Base-by-base conservation (phyloP, 257 asterid species). In the Galeopsis tetrahit region DNA sequence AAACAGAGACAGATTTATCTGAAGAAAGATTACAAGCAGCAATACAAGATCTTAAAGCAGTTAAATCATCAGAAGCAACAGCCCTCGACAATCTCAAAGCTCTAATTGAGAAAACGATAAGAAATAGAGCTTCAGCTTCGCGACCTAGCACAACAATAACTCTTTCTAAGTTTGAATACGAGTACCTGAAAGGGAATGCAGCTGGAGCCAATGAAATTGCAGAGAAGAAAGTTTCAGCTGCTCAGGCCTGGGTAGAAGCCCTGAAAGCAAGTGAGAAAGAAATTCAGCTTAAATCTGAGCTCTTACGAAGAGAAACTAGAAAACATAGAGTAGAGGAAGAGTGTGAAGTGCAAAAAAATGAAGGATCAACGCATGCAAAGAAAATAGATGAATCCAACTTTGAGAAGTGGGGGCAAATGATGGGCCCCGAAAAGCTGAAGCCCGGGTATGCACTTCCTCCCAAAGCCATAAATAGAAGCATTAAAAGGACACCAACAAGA, bases 231-330 rank as follows among this genome's bases (percentile, higher is more conserved):
- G 91, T 94, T 42, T 93, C 79, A 44, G 99, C 99, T 33, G 95
- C 92, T 62, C 82, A 83, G 81, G 97, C 99, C 34, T 94, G 99
- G 99, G 67, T 84, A 5, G 96, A 88, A 75, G 93, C 99, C 51
- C 77, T 91, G 33, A 87, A 88, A 81, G 96, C 93, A 56, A 88
- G 91, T 44, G 96, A 91, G 74, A 89, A 77, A 74, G 97, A 89
- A 72, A 87, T 84, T 13, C 78, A 82, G 51, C 79, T 84, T 73
- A 81, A 81, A 76, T 79, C 89, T 0, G 92, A 91, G 82, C 73
- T 77, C 69, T 39, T 81, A 15, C 67, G 82, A 79, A 77, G 85
- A 71, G 93, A 86, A 73, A 83, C 71, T 31, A 78, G 84, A 73
- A 90, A 88, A 74, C 77, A 76, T 14, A 83, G 71, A 68, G 78